A percentile compares a stretch with the other conserved stretches of the same genome.
phyloP scores from a whole-genome alignment of 805 yeast species.

The Candida broadrunensis region DNA sequence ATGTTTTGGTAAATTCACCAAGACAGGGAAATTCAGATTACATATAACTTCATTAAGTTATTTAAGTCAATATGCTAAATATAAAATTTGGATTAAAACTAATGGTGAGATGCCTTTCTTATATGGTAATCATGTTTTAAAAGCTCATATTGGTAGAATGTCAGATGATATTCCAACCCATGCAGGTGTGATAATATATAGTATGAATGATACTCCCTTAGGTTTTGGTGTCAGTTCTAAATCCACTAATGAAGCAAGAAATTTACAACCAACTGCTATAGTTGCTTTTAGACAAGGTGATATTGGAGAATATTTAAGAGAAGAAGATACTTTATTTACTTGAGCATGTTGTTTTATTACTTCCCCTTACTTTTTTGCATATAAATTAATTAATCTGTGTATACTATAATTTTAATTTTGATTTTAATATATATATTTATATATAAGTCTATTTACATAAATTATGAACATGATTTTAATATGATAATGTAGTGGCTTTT shows the following conservation, averaged over 20 bases:
- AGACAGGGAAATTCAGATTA: constrained; percentile 92
- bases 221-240: constrained; percentile 96
- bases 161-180: constrained; percentile 98
- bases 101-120: constrained; percentile 99
- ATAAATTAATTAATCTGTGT: constrained; percentile 1
- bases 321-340: constrained; percentile 93
- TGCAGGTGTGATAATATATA: constrained; percentile 87
- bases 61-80: constrained; percentile 83
- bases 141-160: constrained; percentile 96
- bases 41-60: constrained; percentile 89
- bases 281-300: constrained; percentile 97
- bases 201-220: constrained; percentile 89
- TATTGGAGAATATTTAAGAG: constrained; percentile 96
- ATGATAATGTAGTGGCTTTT: constrained; percentile 26
- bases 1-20: constrained; percentile 95
- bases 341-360: constrained; percentile 33
- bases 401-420: not conserved
- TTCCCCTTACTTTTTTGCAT: not conserved
- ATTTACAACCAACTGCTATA: constrained; percentile 88
- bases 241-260: constrained; percentile 83
- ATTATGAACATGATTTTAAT: constrained; percentile 6
- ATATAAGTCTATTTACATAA: not conserved
- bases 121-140: constrained; percentile 93
- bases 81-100: constrained; percentile 92
- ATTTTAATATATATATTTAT: not conserved